phyloP scores from a whole-genome alignment of 2,329 filamentous ascomycete genomes.

The Cylindrodendrum hubeiense region DNA sequence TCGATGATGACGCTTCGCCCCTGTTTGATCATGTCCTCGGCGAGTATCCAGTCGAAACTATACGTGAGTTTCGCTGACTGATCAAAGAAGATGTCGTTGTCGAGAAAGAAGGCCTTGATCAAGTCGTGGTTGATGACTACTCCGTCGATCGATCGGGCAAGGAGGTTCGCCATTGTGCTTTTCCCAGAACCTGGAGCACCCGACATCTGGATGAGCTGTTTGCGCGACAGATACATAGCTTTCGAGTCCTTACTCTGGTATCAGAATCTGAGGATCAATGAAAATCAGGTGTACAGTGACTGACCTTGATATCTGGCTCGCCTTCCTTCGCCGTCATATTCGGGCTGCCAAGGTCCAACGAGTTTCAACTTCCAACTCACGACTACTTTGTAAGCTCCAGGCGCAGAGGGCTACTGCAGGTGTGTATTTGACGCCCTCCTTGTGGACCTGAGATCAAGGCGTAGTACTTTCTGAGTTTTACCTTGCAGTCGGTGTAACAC shows the following conservation, averaged over 20 bases:
- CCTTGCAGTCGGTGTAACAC: too few species aligned
- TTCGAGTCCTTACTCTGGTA: background rate
- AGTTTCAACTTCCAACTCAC: too few species aligned
- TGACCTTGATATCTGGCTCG: background rate
- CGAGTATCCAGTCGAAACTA: conserved; percentile 51
- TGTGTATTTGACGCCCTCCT: too few species aligned
- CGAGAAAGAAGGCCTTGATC: conserved; percentile 49
- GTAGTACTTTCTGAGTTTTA: too few species aligned
- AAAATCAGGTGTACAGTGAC: background rate
- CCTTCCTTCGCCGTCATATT: too few species aligned
- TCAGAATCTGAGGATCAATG: background rate
- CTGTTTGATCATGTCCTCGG: conserved; percentile 50
- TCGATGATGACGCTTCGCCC: conserved; percentile 51
- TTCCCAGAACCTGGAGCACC: conserved; percentile 48
- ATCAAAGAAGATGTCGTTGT: conserved; percentile 44
- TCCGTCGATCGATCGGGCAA: conserved; percentile 43
- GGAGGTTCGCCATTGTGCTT: conserved; percentile 49
- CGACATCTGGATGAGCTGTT: conserved; percentile 10
- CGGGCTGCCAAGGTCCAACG: background rate
- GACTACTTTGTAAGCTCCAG: too few species aligned
- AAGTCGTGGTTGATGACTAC: conserved; percentile 53
- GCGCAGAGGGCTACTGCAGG: too few species aligned
- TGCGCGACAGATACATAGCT: background rate
- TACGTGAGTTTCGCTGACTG: conserved; percentile 49
- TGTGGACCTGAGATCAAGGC: too few species aligned